Conservation (phyloP, 345 rosid species). For the Punica granatum region DNA sequence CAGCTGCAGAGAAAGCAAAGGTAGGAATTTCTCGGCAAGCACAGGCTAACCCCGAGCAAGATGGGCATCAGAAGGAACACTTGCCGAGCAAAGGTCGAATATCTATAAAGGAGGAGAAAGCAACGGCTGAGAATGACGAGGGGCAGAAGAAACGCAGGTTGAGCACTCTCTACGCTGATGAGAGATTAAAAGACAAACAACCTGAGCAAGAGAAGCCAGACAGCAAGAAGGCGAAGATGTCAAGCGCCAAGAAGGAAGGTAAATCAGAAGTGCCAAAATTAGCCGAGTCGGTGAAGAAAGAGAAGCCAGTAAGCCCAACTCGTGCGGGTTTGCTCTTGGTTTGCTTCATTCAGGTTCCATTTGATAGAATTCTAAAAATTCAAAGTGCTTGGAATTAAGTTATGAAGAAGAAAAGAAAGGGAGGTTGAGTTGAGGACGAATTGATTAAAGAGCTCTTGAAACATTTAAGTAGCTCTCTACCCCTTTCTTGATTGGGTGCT, state of each 20-base stretch:
- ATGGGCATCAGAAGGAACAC: conserved; percentile 6
- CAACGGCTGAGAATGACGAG: not conserved
- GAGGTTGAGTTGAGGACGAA: not conserved
- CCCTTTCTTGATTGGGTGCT: too few species aligned
- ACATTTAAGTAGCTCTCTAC: not conserved
- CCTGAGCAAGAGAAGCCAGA: conserved; percentile 9
- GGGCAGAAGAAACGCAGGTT: conserved; percentile 5
- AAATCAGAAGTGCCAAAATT: conserved; percentile 7
- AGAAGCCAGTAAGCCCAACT: conserved; percentile 7
- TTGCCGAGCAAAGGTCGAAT: not conserved
- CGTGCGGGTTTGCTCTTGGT: conserved; percentile 1
- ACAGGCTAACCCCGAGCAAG: not conserved
- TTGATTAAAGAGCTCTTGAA: not conserved
- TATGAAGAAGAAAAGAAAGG: not conserved
- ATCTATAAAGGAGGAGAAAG: not conserved
- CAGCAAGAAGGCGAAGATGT: conserved; percentile 1
- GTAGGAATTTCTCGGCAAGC: not conserved
- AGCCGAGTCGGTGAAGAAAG: conserved; percentile 12
- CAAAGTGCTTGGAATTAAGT: not conserved
- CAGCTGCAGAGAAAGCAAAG: conserved; percentile 12
- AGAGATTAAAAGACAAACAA: not conserved
- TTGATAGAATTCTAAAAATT: not conserved
- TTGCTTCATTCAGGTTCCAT: not conserved
- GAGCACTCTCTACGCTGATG: not conserved
- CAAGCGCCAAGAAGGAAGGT: conserved; percentile 1